phyloP scores from a whole-genome alignment of 805 yeast species.

The Blastobotrys attinorum region DNA sequence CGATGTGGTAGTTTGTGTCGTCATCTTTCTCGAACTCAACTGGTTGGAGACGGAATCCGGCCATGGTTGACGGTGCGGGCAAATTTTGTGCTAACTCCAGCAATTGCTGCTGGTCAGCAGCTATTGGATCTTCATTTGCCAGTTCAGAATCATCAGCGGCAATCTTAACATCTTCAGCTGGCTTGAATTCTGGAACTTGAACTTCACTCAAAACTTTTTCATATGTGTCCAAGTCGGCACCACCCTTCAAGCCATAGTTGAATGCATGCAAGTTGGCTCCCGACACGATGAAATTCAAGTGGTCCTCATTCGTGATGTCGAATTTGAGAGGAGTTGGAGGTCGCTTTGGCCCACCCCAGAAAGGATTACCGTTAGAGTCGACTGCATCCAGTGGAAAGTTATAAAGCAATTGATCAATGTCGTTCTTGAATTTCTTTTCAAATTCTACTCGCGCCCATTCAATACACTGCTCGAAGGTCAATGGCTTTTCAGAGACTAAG shows the following conservation, averaged over 20 bases:
- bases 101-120: slow-evolving; percentile 55
- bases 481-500: slow-evolving; percentile 73
- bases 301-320: slow-evolving; percentile 68
- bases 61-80: slow-evolving; percentile 83
- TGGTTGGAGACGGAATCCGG: slow-evolving; percentile 80
- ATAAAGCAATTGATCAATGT: slow-evolving; percentile 80
- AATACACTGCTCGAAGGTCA: slow-evolving; percentile 86
- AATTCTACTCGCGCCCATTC: slow-evolving; percentile 91
- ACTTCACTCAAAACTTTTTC: slow-evolving; percentile 43
- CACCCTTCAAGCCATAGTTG: slow-evolving; percentile 84
- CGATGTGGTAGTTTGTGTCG: slow-evolving; percentile 93
- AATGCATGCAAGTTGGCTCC: slow-evolving; percentile 89
- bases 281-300: slow-evolving; percentile 73
- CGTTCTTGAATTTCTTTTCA: slow-evolving; percentile 76
- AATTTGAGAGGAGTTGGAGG: slow-evolving; percentile 84
- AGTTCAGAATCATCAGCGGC: slow-evolving; percentile 89
- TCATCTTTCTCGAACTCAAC: slow-evolving; percentile 98
- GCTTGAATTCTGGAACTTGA: slow-evolving; percentile 58
- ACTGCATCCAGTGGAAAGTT: slow-evolving; percentile 93
- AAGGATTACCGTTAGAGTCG: slow-evolving; percentile 84
- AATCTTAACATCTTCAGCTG: slow-evolving; percentile 68
- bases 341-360: slow-evolving; percentile 97
- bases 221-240: slow-evolving; percentile 43
- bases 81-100: slow-evolving; percentile 63
- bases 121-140: slow-evolving; percentile 39